Evolutionary conservation across 768 basidiomycete genomes (phyloP).

Genomic region (Trametopsis cervina): DNA sequence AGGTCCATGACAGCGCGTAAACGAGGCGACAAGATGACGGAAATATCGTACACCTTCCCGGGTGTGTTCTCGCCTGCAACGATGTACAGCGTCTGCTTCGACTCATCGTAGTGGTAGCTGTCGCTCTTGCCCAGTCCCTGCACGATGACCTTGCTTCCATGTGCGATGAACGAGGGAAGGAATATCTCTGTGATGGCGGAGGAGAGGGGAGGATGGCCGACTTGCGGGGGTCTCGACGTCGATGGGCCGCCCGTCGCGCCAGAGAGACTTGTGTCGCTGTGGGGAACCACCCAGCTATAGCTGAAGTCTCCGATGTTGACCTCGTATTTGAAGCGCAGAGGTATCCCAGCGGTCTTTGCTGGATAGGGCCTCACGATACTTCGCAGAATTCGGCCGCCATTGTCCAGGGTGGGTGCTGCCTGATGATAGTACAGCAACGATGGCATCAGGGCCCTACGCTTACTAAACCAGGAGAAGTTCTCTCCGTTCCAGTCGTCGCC

Average conservation of each 20-base stretch:
- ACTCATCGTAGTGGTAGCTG: constrained; percentile 50
- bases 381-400: constrained; percentile 71
- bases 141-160: constrained; percentile 50
- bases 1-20: constrained; percentile 42
- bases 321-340: constrained; percentile 68
- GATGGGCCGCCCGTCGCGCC: constrained; percentile 6
- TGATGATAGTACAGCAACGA: constrained; percentile 54
- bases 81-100: constrained; percentile 70
- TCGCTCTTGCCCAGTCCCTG: constrained; percentile 47
- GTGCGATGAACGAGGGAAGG: constrained; percentile 56
- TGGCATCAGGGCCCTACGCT: constrained; percentile 46
- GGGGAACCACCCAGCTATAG: constrained; percentile 55
- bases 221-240: constrained; percentile 33
- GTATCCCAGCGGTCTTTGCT: constrained; percentile 84
- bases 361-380: constrained; percentile 87
- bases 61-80: constrained; percentile 36
- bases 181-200: constrained; percentile 81
- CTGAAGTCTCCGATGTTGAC: constrained; percentile 62
- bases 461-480: constrained; percentile 93
- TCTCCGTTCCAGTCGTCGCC: constrained; percentile 97
- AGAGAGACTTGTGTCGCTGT: background rate
- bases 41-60: constrained; percentile 41
- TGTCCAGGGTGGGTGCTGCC: constrained; percentile 65
- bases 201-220: constrained; percentile 31
- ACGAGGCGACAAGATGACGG: constrained; percentile 51